Evolutionary conservation across 805 yeast species (phyloP).

Genomic region (Geotrichum ghanense): DNA sequence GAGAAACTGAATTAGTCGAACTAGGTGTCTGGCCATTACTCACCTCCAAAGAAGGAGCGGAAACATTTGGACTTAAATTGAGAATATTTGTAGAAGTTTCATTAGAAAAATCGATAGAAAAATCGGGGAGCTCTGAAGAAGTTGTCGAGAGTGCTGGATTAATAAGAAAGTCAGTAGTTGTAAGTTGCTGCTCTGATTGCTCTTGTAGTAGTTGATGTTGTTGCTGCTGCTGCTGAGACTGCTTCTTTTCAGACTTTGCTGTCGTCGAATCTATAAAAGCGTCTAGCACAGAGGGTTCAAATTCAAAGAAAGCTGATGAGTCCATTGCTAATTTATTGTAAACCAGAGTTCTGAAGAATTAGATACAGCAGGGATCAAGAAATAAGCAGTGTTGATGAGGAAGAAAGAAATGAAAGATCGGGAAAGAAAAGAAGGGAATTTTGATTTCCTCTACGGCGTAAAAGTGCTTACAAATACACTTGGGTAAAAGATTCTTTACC

Average conservation of each 20-base stretch:
- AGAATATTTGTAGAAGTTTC: background rate
- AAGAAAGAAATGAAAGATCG: too few relatives aligned
- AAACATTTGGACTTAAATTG: background rate
- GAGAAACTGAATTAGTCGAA: background rate
- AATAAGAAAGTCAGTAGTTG: background rate
- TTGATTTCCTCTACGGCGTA: too few relatives aligned
- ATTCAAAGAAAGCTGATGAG: background rate
- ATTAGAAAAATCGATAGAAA: background rate
- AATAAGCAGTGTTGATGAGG: too few relatives aligned
- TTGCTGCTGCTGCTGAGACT: too few relatives aligned
- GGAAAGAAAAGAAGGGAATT: too few relatives aligned
- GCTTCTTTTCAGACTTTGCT: too few relatives aligned
- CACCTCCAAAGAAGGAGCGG: background rate
- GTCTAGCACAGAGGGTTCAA: conserved; percentile 1
- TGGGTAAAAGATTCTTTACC: too few relatives aligned
- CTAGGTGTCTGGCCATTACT: background rate
- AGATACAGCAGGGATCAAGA: too few relatives aligned
- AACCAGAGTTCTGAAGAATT: too few relatives aligned
- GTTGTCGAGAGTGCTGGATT: background rate
- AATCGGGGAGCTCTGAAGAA: background rate
- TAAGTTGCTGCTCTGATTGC: background rate
- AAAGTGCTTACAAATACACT: too few relatives aligned
- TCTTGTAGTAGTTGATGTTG: too few relatives aligned
- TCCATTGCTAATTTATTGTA: too few relatives aligned
- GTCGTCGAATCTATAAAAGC: background rate